Evolutionary conservation across 768 basidiomycete species (phyloP).

Genomic region (Russula abietina): DNA sequence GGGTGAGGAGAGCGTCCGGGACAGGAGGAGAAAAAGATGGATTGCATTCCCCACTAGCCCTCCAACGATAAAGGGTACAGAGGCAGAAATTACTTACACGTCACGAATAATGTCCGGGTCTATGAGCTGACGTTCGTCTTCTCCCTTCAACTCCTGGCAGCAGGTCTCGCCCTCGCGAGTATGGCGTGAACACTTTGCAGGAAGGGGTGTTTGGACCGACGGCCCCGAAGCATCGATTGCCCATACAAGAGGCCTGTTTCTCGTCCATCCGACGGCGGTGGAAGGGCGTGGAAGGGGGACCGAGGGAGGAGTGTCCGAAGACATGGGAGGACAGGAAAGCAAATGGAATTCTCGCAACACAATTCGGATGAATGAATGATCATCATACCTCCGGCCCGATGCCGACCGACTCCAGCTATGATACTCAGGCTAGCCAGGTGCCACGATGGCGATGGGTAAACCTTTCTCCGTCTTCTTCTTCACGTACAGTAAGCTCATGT

Average conservation of each 20-base stretch:
- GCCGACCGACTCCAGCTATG: no score
- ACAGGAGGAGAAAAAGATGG: background rate
- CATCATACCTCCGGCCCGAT: no score
- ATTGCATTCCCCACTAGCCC: background rate
- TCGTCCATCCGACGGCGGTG: background rate
- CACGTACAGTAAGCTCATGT: no score
- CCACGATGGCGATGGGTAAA: no score
- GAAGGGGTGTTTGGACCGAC: constrained; percentile 40
- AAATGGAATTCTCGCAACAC: no score
- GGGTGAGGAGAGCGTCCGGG: background rate
- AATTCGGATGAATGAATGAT: no score
- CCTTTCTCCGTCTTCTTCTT: no score
- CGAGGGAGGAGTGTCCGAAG: constrained; percentile 1
- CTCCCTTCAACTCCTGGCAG: constrained; percentile 80
- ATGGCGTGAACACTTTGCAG: constrained; percentile 53
- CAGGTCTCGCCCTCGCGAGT: constrained; percentile 54
- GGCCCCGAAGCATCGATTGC: constrained; percentile 43
- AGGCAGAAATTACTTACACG: constrained; percentile 47
- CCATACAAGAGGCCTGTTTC: constrained; percentile 57
- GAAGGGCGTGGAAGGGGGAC: constrained; percentile 9
- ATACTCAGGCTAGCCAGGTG: no score
- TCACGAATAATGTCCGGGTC: constrained; percentile 87
- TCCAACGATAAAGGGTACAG: background rate
- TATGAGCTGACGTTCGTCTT: constrained; percentile 73
- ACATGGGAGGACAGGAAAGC: background rate